phyloP scores from a whole-genome alignment of 306 rosid genomes.

The Prinsepia uniflora region DNA sequence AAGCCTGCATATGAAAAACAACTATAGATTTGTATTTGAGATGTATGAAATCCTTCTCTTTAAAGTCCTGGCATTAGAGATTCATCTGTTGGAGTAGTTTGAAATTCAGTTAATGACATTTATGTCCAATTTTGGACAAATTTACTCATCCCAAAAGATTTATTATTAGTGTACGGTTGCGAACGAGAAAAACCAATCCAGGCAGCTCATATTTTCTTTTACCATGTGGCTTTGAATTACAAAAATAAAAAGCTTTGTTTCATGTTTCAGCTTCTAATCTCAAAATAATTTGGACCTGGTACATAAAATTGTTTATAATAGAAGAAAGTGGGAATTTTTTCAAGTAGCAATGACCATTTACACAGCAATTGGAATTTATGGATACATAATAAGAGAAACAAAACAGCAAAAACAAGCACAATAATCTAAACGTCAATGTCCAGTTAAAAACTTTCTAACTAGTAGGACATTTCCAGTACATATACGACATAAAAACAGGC shows the following conservation, averaged over 20 bases:
- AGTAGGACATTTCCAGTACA: conserved; percentile 33
- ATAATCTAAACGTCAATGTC: conserved; percentile 36
- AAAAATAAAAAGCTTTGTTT: not conserved
- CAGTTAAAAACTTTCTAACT: conserved; percentile 39
- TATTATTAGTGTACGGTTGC: no score
- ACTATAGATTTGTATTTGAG: no score
- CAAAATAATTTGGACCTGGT: not conserved
- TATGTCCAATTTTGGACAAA: not conserved
- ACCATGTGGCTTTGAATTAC: not conserved
- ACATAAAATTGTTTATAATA: not conserved
- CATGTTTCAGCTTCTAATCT: not conserved
- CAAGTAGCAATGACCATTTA: conserved; percentile 45
- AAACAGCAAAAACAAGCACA: conserved; percentile 37
- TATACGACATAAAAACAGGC: conserved; percentile 43
- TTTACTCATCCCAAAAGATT: no score
- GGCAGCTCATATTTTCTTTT: not conserved
- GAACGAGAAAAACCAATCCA: no score
- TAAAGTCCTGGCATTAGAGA: no score
- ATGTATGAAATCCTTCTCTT: no score
- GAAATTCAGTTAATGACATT: conserved; percentile 1
- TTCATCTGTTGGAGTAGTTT: conserved; percentile 1
- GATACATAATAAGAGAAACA: conserved; percentile 25
- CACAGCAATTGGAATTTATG: conserved; percentile 39
- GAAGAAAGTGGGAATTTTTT: not conserved
- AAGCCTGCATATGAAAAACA: no score